phyloP scores from a whole-genome alignment of 768 basidiomycete species.

The Amyloporia xantha region DNA sequence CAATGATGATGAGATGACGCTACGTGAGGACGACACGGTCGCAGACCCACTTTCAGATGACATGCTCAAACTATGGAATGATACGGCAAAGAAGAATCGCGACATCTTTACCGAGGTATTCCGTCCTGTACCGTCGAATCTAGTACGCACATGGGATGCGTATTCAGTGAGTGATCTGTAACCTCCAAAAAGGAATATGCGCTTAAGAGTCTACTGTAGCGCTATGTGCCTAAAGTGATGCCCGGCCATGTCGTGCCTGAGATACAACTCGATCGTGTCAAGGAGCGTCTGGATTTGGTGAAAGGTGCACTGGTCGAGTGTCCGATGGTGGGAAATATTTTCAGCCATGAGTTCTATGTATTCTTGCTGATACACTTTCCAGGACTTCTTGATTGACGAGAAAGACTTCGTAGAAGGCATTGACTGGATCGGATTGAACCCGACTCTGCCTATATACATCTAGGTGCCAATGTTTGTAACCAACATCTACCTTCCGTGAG shows the following conservation, averaged over 20 bases:
- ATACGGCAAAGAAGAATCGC: conserved; percentile 73
- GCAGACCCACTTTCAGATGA: conserved; percentile 71
- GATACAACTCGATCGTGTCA: conserved; percentile 61
- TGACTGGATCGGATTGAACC: conserved; percentile 71
- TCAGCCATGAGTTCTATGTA: neutral
- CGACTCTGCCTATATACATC: conserved; percentile 75
- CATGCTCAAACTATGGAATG: conserved; percentile 53
- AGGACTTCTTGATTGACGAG: conserved; percentile 86
- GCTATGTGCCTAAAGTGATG: conserved; percentile 71
- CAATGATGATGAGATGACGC: conserved; percentile 59
- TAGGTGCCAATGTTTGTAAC: conserved; percentile 34
- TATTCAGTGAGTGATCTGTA: conserved; percentile 55
- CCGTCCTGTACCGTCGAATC: conserved; percentile 78
- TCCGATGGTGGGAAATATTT: conserved; percentile 44
- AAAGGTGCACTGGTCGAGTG: conserved; percentile 70
- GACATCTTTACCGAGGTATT: conserved; percentile 85
- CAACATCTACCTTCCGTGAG: too few relatives aligned
- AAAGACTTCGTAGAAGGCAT: conserved; percentile 62
- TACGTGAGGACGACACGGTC: conserved; percentile 55
- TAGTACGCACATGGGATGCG: conserved; percentile 69
- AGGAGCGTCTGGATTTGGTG: conserved; percentile 64
- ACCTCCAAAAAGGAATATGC: conserved; percentile 21
- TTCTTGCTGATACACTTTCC: neutral
- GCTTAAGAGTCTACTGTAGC: neutral
- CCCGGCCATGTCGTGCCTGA: conserved; percentile 74